These are phyloP conservation scores for Saussurea involucrata DNA, from an alignment of 129 eudicot species.

Conservation along the genomic window DNA sequence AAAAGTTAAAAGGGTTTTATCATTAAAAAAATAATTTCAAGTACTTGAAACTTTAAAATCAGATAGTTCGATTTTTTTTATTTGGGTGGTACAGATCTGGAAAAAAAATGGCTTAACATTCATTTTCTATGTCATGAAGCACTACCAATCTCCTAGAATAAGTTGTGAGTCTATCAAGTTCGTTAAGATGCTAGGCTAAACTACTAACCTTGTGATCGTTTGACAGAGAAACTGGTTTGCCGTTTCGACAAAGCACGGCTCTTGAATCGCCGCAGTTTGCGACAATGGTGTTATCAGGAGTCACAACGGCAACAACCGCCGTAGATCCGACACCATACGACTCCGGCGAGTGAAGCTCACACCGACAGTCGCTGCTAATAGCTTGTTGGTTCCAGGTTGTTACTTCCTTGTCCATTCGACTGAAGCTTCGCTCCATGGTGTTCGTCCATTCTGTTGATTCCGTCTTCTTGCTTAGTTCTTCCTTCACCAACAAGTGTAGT, in stretches of 20 bases:
- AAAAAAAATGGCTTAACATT: too few species aligned
- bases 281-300: slow-evolving; percentile 37
- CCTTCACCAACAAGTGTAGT: slow-evolving; percentile 44
- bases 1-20: too few species aligned
- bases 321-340: slow-evolving; percentile 57
- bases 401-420: slow-evolving; percentile 49
- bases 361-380: slow-evolving; percentile 25
- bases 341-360: slow-evolving; percentile 39
- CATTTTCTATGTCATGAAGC: too few species aligned
- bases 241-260: slow-evolving; percentile 51
- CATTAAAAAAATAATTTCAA: too few species aligned
- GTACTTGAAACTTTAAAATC: too few species aligned
- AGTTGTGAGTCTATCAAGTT: too few species aligned
- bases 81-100: too few species aligned
- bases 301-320: slow-evolving; percentile 50
- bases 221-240: slow-evolving; percentile 47
- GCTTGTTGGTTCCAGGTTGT: slow-evolving; percentile 24
- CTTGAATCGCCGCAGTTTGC: slow-evolving; percentile 70
- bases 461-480: slow-evolving; percentile 11
- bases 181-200: not conserved
- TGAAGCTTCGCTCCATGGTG: slow-evolving; percentile 37
- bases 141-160: too few species aligned
- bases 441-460: slow-evolving; percentile 40
- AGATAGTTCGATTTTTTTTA: too few species aligned
- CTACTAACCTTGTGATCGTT: slow-evolving; percentile 51